Evolutionary conservation across 768 basidiomycete genomes (phyloP).

Genomic region (Cantharellus cinnabarinus): DNA sequence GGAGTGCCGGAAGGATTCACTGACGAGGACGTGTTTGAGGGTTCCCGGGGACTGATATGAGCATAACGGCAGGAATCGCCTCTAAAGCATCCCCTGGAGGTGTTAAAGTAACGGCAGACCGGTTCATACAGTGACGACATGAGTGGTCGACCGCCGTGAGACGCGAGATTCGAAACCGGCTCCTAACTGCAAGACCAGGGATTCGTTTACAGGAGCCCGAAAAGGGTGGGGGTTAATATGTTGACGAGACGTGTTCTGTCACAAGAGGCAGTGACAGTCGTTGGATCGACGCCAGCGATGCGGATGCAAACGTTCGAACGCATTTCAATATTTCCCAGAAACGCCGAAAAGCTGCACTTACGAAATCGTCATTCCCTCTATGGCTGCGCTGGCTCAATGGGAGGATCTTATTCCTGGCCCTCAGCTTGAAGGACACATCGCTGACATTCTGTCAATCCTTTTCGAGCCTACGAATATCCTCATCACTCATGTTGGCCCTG

Average conservation of each 20-base stretch:
- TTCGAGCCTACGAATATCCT: conserved; percentile 55
- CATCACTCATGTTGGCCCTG: conserved; percentile 27
- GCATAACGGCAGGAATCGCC: conserved; percentile 5
- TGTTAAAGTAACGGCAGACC: conserved; percentile 2
- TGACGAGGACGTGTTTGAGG: neutral
- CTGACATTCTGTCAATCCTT: conserved; percentile 22
- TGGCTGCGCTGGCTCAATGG: neutral
- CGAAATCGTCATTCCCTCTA: neutral
- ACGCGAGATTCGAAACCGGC: too few species aligned
- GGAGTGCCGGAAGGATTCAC: neutral
- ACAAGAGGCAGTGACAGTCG: too few species aligned
- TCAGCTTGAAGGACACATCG: conserved; percentile 10
- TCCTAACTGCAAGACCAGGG: too few species aligned
- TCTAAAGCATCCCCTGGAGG: conserved; percentile 5
- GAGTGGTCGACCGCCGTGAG: too few species aligned
- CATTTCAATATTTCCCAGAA: too few species aligned
- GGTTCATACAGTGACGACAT: neutral
- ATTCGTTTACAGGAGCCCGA: too few species aligned
- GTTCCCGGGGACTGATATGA: neutral
- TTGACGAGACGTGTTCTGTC: too few species aligned
- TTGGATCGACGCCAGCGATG: too few species aligned
- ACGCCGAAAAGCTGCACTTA: too few species aligned
- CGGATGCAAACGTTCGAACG: too few species aligned
- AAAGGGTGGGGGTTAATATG: too few species aligned
- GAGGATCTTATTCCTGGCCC: neutral